Percentiles rank a stretch among this genome's conserved stretches.
phyloP scores from a whole-genome alignment of 139 green algal species.

The Raphidocelis subcapitata region DNA sequence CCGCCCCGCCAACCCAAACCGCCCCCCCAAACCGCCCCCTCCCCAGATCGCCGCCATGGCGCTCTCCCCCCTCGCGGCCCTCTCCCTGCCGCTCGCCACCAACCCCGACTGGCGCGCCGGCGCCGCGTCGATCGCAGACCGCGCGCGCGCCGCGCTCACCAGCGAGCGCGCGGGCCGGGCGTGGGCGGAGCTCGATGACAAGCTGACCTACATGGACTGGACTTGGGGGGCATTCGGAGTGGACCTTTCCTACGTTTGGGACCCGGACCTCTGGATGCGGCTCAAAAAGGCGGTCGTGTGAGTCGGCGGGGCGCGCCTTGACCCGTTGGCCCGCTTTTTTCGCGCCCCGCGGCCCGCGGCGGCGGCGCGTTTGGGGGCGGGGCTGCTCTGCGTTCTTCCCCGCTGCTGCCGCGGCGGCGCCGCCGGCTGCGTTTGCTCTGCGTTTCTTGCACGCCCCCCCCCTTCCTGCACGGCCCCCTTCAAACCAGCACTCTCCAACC shows the following conservation, averaged over 20 bases:
- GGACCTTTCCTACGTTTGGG: conserved; percentile 53
- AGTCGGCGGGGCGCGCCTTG: neutral
- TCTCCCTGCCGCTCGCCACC: conserved; percentile 32
- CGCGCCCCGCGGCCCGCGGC: too few species aligned
- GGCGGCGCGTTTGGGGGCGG: too few species aligned
- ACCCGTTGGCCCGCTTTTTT: too few species aligned
- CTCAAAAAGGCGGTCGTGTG: conserved; percentile 47
- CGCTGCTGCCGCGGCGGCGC: too few species aligned
- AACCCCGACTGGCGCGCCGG: conserved; percentile 6
- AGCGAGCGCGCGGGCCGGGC: conserved; percentile 1
- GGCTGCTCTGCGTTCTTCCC: too few species aligned
- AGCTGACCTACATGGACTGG: conserved; percentile 59
- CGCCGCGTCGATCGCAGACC: conserved; percentile 14
- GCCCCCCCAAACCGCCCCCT: neutral
- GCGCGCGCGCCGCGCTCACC: neutral
- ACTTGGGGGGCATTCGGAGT: conserved; percentile 36
- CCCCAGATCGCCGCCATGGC: conserved; percentile 60
- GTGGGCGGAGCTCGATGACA: conserved; percentile 23
- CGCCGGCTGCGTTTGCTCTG: too few species aligned
- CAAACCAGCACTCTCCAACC: too few species aligned
- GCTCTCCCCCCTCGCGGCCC: conserved; percentile 48
- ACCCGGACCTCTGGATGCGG: conserved; percentile 54
- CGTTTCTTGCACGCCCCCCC: too few species aligned
- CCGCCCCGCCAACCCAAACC: conserved; percentile 10
- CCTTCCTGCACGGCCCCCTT: too few species aligned